A percentile compares a stretch with the other conserved stretches of the same genome.
Evolutionary conservation across 495 filamentous ascomycete genomes (phyloP).

Genomic region (Penicillium mononematosum): DNA sequence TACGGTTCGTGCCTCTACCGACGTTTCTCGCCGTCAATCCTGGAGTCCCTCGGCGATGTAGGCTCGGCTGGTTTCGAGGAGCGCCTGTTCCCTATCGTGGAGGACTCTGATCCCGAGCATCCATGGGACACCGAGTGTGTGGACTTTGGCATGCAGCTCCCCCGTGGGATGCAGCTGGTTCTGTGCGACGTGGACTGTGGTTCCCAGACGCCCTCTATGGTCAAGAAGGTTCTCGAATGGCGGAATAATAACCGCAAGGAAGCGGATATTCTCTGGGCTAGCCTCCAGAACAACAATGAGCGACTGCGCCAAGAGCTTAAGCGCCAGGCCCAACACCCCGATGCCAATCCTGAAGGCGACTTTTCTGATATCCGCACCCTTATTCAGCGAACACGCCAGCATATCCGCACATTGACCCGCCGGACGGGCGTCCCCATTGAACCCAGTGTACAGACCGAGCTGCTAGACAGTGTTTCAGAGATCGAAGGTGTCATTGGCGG

Average conservation of each 20-base stretch:
- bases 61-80: conserved; percentile 63
- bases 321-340: conserved; percentile 35
- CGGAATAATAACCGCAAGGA: conserved; percentile 63
- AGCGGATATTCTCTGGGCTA: conserved; percentile 67
- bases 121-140: conserved; percentile 77
- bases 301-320: conserved; percentile 63
- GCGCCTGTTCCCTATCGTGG: conserved; percentile 62
- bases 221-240: conserved; percentile 86
- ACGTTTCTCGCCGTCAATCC: conserved; percentile 79
- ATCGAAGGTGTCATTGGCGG: conserved; percentile 84
- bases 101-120: conserved; percentile 48
- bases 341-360: conserved; percentile 29
- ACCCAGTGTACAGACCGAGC: conserved; percentile 76
- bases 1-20: conserved; percentile 88
- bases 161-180: conserved; percentile 66
- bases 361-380: conserved; percentile 40
- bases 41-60: conserved; percentile 62
- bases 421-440: conserved; percentile 84
- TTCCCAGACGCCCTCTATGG: conserved; percentile 91
- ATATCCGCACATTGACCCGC: conserved; percentile 73
- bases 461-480: conserved; percentile 71
- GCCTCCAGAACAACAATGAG: conserved; percentile 72
- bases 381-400: conserved; percentile 52
- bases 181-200: conserved; percentile 97
- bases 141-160: conserved; percentile 63